Evolutionary conservation across 1,284 basidiomycete genomes (phyloP).

Genomic region (Cryptococcus sp.): DNA sequence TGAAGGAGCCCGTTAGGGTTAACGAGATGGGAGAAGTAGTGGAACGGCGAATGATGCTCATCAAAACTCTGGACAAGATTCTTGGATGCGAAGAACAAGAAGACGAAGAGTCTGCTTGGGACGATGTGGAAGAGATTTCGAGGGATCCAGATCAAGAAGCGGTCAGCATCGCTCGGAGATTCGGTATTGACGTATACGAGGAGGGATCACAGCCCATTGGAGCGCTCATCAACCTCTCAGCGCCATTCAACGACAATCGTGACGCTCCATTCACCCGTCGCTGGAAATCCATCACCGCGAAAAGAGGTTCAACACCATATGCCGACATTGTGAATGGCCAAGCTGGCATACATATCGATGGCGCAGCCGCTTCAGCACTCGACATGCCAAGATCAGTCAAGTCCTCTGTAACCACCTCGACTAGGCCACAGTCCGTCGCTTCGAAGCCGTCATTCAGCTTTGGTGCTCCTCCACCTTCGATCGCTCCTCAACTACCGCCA

Average conservation of each 20-base stretch:
- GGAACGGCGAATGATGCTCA: slow-evolving; percentile 40
- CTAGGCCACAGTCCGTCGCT: slow-evolving; percentile 1
- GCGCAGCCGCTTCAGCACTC: not conserved
- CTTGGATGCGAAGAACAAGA: slow-evolving; percentile 55
- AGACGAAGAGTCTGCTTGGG: slow-evolving; percentile 46
- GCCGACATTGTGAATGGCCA: slow-evolving; percentile 78
- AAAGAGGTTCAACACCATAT: slow-evolving; percentile 64
- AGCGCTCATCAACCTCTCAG: slow-evolving; percentile 55
- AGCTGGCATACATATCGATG: slow-evolving; percentile 42
- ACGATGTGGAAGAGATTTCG: slow-evolving; percentile 41
- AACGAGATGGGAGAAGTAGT: slow-evolving; percentile 38
- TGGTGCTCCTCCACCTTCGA: not conserved
- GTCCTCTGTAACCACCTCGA: not conserved
- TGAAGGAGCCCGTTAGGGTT: slow-evolving; percentile 39
- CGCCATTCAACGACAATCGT: slow-evolving; percentile 57
- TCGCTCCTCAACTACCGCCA: not conserved
- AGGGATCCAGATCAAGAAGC: slow-evolving; percentile 31
- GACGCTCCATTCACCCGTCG: slow-evolving; percentile 64
- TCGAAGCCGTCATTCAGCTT: not conserved
- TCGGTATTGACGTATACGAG: slow-evolving; percentile 47
- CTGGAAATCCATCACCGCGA: slow-evolving; percentile 70
- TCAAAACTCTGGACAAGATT: slow-evolving; percentile 45
- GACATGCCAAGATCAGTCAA: not conserved
- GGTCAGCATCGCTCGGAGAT: slow-evolving; percentile 38
- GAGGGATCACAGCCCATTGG: slow-evolving; percentile 41